phyloP scores from a whole-genome alignment of 306 rosid species.

The Dicorynia guianensis region DNA sequence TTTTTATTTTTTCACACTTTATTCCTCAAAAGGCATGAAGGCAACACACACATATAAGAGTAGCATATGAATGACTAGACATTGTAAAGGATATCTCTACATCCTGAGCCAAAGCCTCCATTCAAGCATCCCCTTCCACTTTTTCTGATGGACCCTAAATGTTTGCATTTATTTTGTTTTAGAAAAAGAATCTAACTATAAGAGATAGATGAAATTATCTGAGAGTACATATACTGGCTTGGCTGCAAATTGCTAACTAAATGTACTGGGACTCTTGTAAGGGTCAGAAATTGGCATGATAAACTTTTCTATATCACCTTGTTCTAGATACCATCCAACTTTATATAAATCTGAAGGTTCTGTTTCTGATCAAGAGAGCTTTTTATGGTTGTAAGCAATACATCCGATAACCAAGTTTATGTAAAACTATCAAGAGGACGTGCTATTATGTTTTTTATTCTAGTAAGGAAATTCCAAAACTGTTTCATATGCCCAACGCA shows the following conservation, averaged over 20 bases:
- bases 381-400: neutral
- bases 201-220: neutral
- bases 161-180: neutral
- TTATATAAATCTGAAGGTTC: neutral
- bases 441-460: slow-evolving; percentile 16
- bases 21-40: neutral
- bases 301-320: slow-evolving; percentile 21
- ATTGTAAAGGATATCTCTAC: neutral
- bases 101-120: neutral
- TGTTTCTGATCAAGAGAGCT: slow-evolving; percentile 11
- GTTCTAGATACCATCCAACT: slow-evolving; percentile 2
- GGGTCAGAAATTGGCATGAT: slow-evolving; percentile 22
- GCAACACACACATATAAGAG: neutral
- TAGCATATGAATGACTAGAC: neutral
- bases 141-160: neutral
- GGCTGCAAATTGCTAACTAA: slow-evolving; percentile 7
- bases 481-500: neutral
- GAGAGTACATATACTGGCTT: neutral
- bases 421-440: slow-evolving; percentile 12
- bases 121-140: neutral
- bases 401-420: neutral
- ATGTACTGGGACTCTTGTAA: neutral
- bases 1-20: neutral
- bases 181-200: neutral
- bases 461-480: neutral